Percentiles rank a stretch among this genome's conserved stretches.
Conservation (phyloP, 306 rosid species). For the Cercis canadensis region DNA sequence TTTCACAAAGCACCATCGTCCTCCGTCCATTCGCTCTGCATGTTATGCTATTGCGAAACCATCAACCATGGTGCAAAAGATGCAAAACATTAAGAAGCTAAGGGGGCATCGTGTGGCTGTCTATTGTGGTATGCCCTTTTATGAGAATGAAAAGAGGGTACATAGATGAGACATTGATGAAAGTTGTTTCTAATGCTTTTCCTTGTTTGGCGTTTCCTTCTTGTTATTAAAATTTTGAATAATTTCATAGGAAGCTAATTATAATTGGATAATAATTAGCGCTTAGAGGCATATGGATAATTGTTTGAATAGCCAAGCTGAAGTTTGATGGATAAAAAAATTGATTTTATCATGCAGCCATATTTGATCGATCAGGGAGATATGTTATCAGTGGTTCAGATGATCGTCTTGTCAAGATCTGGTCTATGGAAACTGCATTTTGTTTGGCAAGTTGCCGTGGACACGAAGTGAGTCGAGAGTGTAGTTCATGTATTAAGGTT, state of each 20-base stretch:
- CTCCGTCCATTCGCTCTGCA: slow-evolving; percentile 86
- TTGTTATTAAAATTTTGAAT: not conserved
- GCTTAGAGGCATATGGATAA: slow-evolving; percentile 9
- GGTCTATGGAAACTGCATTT: slow-evolving; percentile 97
- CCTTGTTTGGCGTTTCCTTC: slow-evolving; percentile 21
- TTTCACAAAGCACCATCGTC: slow-evolving; percentile 80
- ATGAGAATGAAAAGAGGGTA: slow-evolving; percentile 35
- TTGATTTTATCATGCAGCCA: slow-evolving; percentile 68
- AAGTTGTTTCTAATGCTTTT: slow-evolving; percentile 21
- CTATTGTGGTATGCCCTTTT: slow-evolving; percentile 73
- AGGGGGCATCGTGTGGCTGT: slow-evolving; percentile 94
- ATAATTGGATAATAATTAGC: slow-evolving; percentile 19
- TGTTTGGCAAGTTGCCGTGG: slow-evolving; percentile 94
- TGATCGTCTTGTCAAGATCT: slow-evolving; percentile 93
- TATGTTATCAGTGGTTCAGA: slow-evolving; percentile 92
- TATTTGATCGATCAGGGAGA: slow-evolving; percentile 88
- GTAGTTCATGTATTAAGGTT: slow-evolving; percentile 37
- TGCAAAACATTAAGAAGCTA: slow-evolving; percentile 81
- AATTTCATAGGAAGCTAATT: slow-evolving; percentile 16
- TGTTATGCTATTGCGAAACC: slow-evolving; percentile 94
- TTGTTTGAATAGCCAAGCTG: slow-evolving; percentile 15
- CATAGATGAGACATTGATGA: slow-evolving; percentile 17
- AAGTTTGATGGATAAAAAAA: slow-evolving; percentile 5
- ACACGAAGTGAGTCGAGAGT: slow-evolving; percentile 73
- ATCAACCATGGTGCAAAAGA: slow-evolving; percentile 86